Evolutionary conservation across 352 stramenopile genomes (phyloP), one percentile per base, ranked within the genome.

Genomic region (Lagenidium giganteum): DNA sequence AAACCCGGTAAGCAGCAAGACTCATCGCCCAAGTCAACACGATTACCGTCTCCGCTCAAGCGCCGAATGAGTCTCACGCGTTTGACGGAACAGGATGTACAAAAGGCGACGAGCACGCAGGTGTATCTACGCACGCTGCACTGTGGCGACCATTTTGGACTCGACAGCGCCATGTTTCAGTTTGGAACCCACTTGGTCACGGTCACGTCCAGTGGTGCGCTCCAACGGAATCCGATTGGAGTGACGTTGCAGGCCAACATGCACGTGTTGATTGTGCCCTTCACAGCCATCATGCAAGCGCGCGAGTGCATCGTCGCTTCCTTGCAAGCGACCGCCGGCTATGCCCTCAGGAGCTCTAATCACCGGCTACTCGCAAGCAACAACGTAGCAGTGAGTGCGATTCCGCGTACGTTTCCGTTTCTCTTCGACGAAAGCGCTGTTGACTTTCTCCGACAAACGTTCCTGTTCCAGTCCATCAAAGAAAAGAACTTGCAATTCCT

Each of bases 201-300:
- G 2, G 67, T 54, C 3, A 64, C 58, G 2, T 71, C 67, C 1
- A 43, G 61, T 4, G 67, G 55, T n/a, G 64, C 64, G 20, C 44
- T 67, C 1, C 60, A 83, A 16, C 72, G 72, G 21, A 86, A 72
- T 23, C 16, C 52, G 0, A 69, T 83, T 16, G 72, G 67, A 3
- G 37, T 86, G 14, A 55, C 69, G 0, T 68, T 69, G 6, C 41
- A 36, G 0, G 41, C 54, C 2, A 57, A 57, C 21, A 70, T 70
- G 9, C 56, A 69, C 27, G 44, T 79, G 4, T 36, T 86, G 8
- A 44, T 53, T 8, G 21, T 86, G 2, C 62, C 69, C 0, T 70
- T 64, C 18, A 14, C 33, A 4, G 28, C 60, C 13, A 25, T 74
- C 26, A 47, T 70, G 20, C 46, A 61, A 25, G 68, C 79, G 36